Evolutionary conservation across 2,329 filamentous ascomycete genomes (phyloP).

Genomic region (Chaetomium strumarium): DNA sequence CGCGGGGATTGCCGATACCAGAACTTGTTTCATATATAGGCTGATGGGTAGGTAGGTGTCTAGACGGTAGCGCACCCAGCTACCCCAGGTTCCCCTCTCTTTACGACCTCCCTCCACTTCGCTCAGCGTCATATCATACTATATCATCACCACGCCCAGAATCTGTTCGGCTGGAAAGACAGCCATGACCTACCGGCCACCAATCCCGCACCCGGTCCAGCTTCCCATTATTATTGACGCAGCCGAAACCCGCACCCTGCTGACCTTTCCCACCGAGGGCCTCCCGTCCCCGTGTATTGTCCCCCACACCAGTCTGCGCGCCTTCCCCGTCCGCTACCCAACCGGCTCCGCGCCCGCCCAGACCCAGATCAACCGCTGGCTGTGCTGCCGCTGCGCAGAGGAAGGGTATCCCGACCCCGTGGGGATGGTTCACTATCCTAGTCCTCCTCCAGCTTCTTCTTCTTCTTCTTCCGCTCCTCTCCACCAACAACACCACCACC

Average conservation of each 20-base stretch:
- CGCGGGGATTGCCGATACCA: neutral
- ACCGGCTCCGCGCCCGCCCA: neutral
- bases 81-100: too few species aligned
- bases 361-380: slow-evolving; percentile 20
- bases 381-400: slow-evolving; percentile 21
- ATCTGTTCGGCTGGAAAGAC: neutral
- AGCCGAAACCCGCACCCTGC: slow-evolving; percentile 16
- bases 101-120: neutral
- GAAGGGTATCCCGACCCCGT: slow-evolving; percentile 14
- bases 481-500: neutral
- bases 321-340: slow-evolving; percentile 12
- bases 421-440: slow-evolving; percentile 15
- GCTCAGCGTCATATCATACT: neutral
- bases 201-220: neutral
- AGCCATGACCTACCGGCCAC: neutral
- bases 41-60: neutral
- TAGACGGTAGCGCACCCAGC: too few species aligned
- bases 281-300: slow-evolving; percentile 17
- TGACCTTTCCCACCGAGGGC: slow-evolving; percentile 21
- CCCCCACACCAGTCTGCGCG: neutral
- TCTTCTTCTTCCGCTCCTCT: neutral
- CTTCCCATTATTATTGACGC: neutral
- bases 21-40: slow-evolving; percentile 1
- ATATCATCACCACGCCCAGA: neutral
- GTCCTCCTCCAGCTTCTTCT: neutral